Evolutionary conservation across 305 asterid genomes (phyloP).

Genomic region (Andrographis paniculata): DNA sequence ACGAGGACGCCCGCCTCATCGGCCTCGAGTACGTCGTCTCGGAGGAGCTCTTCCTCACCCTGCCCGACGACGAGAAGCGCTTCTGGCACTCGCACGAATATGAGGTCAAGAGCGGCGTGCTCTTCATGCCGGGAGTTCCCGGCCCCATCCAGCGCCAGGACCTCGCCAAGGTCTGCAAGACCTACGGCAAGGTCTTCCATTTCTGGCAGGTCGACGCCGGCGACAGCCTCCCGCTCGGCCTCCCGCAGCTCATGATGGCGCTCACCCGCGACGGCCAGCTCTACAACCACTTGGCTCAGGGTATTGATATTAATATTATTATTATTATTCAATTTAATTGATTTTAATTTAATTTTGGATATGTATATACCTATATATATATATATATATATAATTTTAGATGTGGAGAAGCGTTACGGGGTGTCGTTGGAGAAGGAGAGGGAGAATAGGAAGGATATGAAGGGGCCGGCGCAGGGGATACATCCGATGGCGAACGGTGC

Average conservation of each 20-base stretch:
- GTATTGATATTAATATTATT: slow-evolving; percentile 10
- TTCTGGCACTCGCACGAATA: slow-evolving; percentile 82
- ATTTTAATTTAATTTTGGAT: neutral
- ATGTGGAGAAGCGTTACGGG: slow-evolving; percentile 45
- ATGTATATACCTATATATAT: too few relatives aligned
- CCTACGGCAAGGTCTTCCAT: slow-evolving; percentile 67
- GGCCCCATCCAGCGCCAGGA: slow-evolving; percentile 65
- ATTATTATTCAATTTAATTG: neutral
- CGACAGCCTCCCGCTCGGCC: slow-evolving; percentile 57
- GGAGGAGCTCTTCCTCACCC: slow-evolving; percentile 47
- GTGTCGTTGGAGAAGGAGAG: slow-evolving; percentile 43
- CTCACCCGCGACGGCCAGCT: slow-evolving; percentile 80
- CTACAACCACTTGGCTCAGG: slow-evolving; percentile 41
- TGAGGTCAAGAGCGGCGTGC: slow-evolving; percentile 78
- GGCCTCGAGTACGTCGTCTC: slow-evolving; percentile 66
- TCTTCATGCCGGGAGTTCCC: slow-evolving; percentile 70
- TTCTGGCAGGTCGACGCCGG: slow-evolving; percentile 91
- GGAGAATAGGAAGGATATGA: slow-evolving; percentile 46
- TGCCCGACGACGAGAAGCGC: slow-evolving; percentile 72
- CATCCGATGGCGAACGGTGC: slow-evolving; percentile 72
- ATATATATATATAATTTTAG: too few relatives aligned
- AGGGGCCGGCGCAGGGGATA: slow-evolving; percentile 48
- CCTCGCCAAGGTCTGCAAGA: slow-evolving; percentile 46
- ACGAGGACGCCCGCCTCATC: slow-evolving; percentile 49
- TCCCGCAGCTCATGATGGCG: slow-evolving; percentile 87